phyloP scores from a whole-genome alignment of 179 eudicot species.

The Beta lomatogona region DNA sequence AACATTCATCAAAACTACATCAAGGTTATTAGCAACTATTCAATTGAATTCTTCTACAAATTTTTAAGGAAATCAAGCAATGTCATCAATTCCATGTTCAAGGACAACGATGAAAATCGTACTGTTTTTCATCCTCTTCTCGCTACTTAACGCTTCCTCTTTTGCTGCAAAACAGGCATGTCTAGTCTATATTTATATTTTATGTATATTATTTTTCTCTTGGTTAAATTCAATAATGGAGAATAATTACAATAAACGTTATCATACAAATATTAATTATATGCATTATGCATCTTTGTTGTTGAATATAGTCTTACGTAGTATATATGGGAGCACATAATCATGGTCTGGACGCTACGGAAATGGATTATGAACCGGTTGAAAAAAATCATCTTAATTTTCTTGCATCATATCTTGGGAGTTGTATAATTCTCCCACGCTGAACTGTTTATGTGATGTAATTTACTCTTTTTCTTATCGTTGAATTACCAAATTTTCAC shows the following conservation, averaged over 20 bases:
- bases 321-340: slow-evolving; percentile 72
- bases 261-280: too few species aligned
- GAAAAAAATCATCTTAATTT: slow-evolving; percentile 44
- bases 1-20: too few species aligned
- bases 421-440: slow-evolving; percentile 27
- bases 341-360: slow-evolving; percentile 42
- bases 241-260: background rate
- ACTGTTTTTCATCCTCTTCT: slow-evolving; percentile 21
- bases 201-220: background rate
- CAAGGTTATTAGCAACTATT: too few species aligned
- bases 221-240: background rate
- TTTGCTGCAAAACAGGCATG: slow-evolving; percentile 30
- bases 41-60: background rate
- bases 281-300: too few species aligned
- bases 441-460: too few species aligned
- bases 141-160: slow-evolving; percentile 3
- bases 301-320: slow-evolving; percentile 53
- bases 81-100: background rate
- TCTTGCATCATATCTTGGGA: slow-evolving; percentile 58
- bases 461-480: too few species aligned
- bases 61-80: background rate
- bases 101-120: background rate
- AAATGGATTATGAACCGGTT: slow-evolving; percentile 32
- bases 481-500: background rate
- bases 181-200: background rate